phyloP scores from a whole-genome alignment of 169 alveolate genomes.

The Miamiensis avidus region DNA sequence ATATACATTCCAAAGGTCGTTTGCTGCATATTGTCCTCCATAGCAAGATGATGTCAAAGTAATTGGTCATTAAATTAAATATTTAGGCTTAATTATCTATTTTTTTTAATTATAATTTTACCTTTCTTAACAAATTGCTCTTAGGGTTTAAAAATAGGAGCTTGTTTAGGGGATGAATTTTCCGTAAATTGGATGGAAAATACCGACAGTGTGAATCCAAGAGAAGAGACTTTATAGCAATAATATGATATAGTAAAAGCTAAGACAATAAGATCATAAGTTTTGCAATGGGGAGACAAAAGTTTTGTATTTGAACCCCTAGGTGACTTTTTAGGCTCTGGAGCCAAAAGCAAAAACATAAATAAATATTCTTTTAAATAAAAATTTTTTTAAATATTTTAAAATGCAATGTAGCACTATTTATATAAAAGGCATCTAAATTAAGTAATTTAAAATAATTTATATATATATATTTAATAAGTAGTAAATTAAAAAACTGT shows the following conservation, averaged over 20 bases:
- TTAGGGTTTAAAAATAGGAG: slow-evolving; percentile 63
- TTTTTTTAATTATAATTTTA: no score
- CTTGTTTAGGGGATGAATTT: slow-evolving; percentile 86
- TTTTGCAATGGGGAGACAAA: slow-evolving; percentile 76
- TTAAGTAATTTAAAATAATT: background rate
- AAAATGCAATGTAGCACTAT: background rate
- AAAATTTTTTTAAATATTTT: no score
- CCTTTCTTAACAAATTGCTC: no score
- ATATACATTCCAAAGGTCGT: background rate
- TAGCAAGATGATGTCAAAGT: background rate
- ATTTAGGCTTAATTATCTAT: background rate
- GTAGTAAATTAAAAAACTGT: background rate
- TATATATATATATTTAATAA: no score
- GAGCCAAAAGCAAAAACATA: slow-evolving; percentile 42
- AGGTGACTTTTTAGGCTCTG: slow-evolving; percentile 42
- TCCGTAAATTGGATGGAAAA: slow-evolving; percentile 82
- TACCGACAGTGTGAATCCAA: slow-evolving; percentile 58
- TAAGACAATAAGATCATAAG: slow-evolving; percentile 61
- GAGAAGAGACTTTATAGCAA: slow-evolving; percentile 59
- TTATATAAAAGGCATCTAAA: background rate
- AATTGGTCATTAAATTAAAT: no score
- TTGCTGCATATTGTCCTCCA: background rate
- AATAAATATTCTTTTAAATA: background rate
- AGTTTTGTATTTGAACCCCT: slow-evolving; percentile 28
- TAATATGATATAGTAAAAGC: slow-evolving; percentile 64